Percentiles rank a stretch among this genome's conserved stretches.
These are phyloP conservation scores for Dryadomyces sulphureus DNA, from an alignment of 2,329 filamentous ascomycete genomes.

Conservation along the genomic window DNA sequence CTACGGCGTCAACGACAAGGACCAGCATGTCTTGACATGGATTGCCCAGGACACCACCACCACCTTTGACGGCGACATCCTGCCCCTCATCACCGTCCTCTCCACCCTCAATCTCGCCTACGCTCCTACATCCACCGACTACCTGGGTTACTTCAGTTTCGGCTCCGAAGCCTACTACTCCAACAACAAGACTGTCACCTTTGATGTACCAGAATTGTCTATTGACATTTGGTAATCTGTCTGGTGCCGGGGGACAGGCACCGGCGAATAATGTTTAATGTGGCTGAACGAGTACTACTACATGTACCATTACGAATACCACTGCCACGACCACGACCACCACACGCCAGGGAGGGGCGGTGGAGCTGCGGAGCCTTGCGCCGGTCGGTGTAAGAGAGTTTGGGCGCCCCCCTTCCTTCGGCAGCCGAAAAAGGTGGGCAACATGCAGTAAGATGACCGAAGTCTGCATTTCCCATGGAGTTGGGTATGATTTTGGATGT, in stretches of 20 bases:
- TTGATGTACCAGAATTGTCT: conserved; percentile 24
- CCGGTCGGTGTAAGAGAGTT: neutral
- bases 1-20: conserved; percentile 21
- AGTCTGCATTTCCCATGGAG: neutral
- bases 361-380: no score
- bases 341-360: no score
- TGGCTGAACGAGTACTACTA: no score
- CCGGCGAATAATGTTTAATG: neutral
- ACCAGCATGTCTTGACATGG: conserved; percentile 37
- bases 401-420: neutral
- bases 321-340: no score
- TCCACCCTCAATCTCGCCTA: conserved; percentile 17
- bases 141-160: conserved; percentile 36
- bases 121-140: conserved; percentile 25
- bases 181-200: conserved; percentile 28
- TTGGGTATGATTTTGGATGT: no score
- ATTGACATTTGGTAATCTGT: conserved; percentile 16
- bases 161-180: conserved; percentile 35
- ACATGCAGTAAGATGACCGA: neutral
- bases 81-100: conserved; percentile 27
- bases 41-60: conserved; percentile 20
- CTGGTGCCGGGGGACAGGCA: no score
- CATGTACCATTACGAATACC: no score
- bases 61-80: conserved; percentile 31
- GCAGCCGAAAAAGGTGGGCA: neutral